Conservation (phyloP, 208 protist genomes). For the Phytomonas sp. region DNA sequence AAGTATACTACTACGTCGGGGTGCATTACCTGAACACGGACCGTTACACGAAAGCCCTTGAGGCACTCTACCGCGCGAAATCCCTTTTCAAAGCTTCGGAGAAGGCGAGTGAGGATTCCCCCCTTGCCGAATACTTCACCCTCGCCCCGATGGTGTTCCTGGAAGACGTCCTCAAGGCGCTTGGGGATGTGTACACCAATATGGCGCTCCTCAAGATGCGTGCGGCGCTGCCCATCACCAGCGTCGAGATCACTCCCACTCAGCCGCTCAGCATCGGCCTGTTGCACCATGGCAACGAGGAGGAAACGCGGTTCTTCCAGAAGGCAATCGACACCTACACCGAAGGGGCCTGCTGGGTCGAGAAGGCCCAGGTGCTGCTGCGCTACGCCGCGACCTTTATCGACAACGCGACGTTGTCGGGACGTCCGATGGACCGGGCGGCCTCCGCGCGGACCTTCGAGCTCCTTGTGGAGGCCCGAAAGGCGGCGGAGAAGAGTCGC, state of each 20-base stretch:
- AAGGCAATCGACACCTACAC: conserved; percentile 49
- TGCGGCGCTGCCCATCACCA: conserved; percentile 11
- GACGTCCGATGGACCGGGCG: conserved; percentile 19
- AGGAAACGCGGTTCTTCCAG: conserved; percentile 37
- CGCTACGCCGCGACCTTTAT: conserved; percentile 37
- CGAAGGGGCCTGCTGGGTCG: conserved; percentile 23
- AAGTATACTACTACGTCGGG: conserved; percentile 70
- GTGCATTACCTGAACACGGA: conserved; percentile 40
- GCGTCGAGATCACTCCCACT: conserved; percentile 7
- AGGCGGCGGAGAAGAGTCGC: conserved; percentile 17
- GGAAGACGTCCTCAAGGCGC: conserved; percentile 27
- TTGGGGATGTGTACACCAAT: conserved; percentile 55
- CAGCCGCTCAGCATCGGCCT: conserved; percentile 47
- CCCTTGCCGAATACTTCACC: conserved; percentile 41
- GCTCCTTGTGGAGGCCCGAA: conserved; percentile 21
- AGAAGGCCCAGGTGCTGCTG: conserved; percentile 28
- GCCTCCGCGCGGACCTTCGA: conserved; percentile 28
- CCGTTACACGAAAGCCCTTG: conserved; percentile 76
- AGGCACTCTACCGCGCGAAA: conserved; percentile 57
- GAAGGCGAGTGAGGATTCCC: conserved; percentile 22
- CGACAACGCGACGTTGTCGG: conserved; percentile 20
- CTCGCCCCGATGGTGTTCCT: conserved; percentile 22
- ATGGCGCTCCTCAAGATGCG: conserved; percentile 39
- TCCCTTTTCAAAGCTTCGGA: conserved; percentile 43
- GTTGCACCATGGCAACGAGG: conserved; percentile 24